Evolutionary conservation across 768 basidiomycete species (phyloP), one percentile per base, ranked within the genome.

Genomic region (Amanita rubescens): DNA sequence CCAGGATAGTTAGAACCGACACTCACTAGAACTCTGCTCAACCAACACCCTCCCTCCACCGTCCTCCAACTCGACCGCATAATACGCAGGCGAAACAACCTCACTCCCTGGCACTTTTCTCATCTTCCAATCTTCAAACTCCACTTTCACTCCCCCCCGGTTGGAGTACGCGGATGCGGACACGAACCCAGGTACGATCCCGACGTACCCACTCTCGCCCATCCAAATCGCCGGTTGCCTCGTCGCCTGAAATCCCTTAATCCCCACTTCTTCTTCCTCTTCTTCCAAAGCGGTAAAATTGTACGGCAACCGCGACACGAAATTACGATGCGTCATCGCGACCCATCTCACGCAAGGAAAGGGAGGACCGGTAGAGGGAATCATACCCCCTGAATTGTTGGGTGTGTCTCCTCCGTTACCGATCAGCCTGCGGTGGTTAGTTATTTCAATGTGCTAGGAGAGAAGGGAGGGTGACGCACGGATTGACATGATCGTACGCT

Each of bases 201-300:
- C 72, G 2, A 82, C 77, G 44, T 79, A 78, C 0, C 78, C 87
- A 57, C 81, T 86, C 59, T 87, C 87, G 2, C 85, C 89, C 88
- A 92, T 91, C 89, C 88, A 91, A 34, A 92, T 90, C 0, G 90
- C 90, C 10, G 89, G 88, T 58, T 90, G 90, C 51, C 88, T 81
- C 3, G 89, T 90, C 4, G 79, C 88, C 44, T 85, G 79, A 60
- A 91, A 90, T 1, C 90, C 89, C 59, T 87, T 83, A 3, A 90
- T 78, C 11, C 56, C n/a, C n/a, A n/a, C n/a, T n/a, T n/a, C n/a
- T n/a, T n/a, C n/a, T n/a, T n/a, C n/a, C n/a, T n/a, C n/a, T n/a
- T n/a, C 60, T 19, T 59, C 59, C 38, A 19, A 39, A 17, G 67
- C 63, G 0, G 85, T 84, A 63, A 78, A 75, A 63, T 87, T 87